A percentile compares a stretch with the other conserved stretches of the same genome.
These are phyloP conservation scores for Tolypocladium amazonense DNA, from an alignment of 2,329 filamentous ascomycete species.

Conservation along the genomic window DNA sequence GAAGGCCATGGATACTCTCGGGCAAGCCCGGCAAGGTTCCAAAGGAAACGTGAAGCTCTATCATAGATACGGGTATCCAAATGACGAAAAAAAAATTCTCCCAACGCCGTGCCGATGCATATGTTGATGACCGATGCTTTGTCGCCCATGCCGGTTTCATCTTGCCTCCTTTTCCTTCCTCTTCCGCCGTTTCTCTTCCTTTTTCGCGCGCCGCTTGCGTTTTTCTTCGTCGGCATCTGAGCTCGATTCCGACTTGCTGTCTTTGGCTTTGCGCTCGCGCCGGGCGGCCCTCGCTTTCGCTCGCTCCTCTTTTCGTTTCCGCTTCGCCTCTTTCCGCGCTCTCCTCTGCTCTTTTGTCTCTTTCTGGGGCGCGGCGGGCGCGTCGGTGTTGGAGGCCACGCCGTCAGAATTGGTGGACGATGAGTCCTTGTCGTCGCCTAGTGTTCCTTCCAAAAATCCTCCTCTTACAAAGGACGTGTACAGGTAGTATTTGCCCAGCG, in stretches of 20 bases:
- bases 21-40: slow-evolving; percentile 62
- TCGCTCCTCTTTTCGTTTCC: slow-evolving; percentile 16
- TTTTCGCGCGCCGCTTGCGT: slow-evolving; percentile 4
- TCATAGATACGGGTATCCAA: slow-evolving; percentile 15
- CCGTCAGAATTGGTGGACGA: slow-evolving; percentile 13
- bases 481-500: slow-evolving; percentile 50
- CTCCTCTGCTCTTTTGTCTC: slow-evolving; percentile 34
- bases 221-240: slow-evolving; percentile 9
- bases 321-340: slow-evolving; percentile 22
- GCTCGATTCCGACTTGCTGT: slow-evolving; percentile 16
- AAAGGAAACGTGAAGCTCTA: slow-evolving; percentile 36
- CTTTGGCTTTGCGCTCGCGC: slow-evolving; percentile 8
- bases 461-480: slow-evolving; percentile 82
- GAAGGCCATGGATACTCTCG: slow-evolving; percentile 72
- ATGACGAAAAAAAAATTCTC: slow-evolving; percentile 5
- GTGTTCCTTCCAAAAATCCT: slow-evolving; percentile 63
- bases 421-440: slow-evolving; percentile 22
- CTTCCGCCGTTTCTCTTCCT: slow-evolving; percentile 11
- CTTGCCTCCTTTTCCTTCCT: slow-evolving; percentile 15
- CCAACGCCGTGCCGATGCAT: slow-evolving; percentile 15
- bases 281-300: slow-evolving; percentile 10
- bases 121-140: slow-evolving; percentile 1
- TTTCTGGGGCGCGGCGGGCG: slow-evolving; percentile 15
- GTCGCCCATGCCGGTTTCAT: slow-evolving; percentile 1
- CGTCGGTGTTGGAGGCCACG: slow-evolving; percentile 9